A percentile compares a stretch with the other conserved stretches of the same genome.
These are phyloP conservation scores for Fusarium falciforme DNA, from an alignment of 2,329 filamentous ascomycete species.

Conservation along the genomic window DNA sequence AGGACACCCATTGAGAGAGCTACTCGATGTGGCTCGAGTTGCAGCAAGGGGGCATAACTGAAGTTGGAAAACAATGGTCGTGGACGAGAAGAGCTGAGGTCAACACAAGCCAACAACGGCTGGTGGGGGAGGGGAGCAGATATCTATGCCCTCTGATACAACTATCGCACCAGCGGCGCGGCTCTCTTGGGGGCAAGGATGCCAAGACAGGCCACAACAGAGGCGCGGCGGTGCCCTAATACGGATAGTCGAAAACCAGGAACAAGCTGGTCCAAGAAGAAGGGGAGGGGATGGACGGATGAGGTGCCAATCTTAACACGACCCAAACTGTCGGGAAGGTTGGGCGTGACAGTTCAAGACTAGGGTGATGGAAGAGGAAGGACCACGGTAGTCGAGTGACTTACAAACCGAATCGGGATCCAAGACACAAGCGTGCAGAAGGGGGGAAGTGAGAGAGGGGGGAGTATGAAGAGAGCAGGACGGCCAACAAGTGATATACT, in stretches of 20 bases:
- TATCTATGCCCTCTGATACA: slow-evolving; percentile 44
- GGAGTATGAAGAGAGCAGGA: slow-evolving; percentile 11
- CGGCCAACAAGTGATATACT: slow-evolving; percentile 30
- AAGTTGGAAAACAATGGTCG: slow-evolving; percentile 21
- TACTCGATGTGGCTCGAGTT: slow-evolving; percentile 45
- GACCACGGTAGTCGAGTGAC: slow-evolving; percentile 32
- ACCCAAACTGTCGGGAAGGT: slow-evolving; percentile 45
- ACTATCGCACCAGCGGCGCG: slow-evolving; percentile 45
- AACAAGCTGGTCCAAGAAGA: slow-evolving; percentile 37
- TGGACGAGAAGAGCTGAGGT: slow-evolving; percentile 28
- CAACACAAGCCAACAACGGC: slow-evolving; percentile 25
- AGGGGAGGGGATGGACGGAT: slow-evolving; percentile 37
- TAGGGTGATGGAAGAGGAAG: slow-evolving; percentile 27
- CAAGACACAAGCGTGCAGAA: slow-evolving; percentile 26
- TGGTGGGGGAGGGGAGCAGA: slow-evolving; percentile 38
- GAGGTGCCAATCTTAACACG: slow-evolving; percentile 47
- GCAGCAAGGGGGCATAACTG: slow-evolving; percentile 41
- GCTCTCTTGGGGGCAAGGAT: slow-evolving; percentile 34
- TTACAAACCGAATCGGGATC: slow-evolving; percentile 15
- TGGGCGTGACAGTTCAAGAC: slow-evolving; percentile 33
- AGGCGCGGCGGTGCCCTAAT: slow-evolving; percentile 42
- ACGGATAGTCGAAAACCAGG: slow-evolving; percentile 43
- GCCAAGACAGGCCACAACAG: slow-evolving; percentile 45
- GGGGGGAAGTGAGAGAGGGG: slow-evolving; percentile 16
- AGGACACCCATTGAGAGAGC: slow-evolving; percentile 66